Conservation (phyloP, 2,329 filamentous ascomycete genomes). For the Sporothrix mexicana region DNA sequence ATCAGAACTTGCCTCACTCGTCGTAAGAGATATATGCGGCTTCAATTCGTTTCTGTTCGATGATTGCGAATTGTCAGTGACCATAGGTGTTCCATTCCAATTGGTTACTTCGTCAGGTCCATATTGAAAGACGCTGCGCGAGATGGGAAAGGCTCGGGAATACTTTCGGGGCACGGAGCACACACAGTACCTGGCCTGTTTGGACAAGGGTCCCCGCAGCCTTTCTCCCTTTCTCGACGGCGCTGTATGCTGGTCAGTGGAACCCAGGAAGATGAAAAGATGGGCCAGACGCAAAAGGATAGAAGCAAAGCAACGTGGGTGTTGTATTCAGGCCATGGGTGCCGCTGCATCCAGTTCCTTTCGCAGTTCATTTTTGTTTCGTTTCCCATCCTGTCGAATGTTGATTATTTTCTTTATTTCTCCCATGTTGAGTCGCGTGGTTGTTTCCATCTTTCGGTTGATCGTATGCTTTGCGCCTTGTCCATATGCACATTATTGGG, state of each 20-base stretch:
- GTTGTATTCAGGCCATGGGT: not conserved
- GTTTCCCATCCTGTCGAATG: conserved; percentile 13
- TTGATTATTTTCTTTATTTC: not conserved
- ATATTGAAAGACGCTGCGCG: no score
- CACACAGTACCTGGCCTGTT: not conserved
- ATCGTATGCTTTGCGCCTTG: no score
- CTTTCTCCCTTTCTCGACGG: not conserved
- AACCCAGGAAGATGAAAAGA: not conserved
- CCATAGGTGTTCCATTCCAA: not conserved
- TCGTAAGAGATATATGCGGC: not conserved
- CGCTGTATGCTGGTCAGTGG: not conserved
- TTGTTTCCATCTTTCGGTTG: not conserved
- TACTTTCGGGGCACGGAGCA: conserved; percentile 14
- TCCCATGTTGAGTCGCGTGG: no score
- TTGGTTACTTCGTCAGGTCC: no score
- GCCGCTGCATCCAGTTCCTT: not conserved
- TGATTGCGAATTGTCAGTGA: not conserved
- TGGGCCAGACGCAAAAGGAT: conserved; percentile 1
- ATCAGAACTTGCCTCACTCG: not conserved
- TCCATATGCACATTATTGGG: no score
- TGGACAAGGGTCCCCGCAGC: conserved; percentile 19
- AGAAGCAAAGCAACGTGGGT: not conserved
- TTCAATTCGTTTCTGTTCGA: not conserved
- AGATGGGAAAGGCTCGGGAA: not conserved
- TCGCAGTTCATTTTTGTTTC: conserved; percentile 14